Conservation (phyloP, 495 filamentous ascomycete genomes). For the Aspergillus nidulans region DNA sequence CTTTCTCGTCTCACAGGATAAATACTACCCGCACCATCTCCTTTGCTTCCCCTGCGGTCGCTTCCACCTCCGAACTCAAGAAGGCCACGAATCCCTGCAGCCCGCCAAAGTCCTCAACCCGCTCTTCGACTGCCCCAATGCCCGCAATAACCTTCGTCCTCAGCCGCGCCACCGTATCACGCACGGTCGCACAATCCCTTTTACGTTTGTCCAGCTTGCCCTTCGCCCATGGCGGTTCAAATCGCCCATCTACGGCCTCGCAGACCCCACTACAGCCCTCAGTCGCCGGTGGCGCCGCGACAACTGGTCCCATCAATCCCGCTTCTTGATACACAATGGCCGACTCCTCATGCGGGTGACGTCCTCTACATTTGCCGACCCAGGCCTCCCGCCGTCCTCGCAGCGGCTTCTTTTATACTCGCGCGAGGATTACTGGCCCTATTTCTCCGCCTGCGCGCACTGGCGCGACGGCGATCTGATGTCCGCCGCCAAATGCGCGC, state of each 20-base stretch:
- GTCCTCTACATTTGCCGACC: constrained; percentile 40
- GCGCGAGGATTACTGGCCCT: constrained; percentile 56
- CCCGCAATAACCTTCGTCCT: constrained; percentile 33
- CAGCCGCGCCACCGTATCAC: constrained; percentile 47
- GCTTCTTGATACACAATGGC: constrained; percentile 47
- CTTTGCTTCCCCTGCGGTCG: constrained; percentile 52
- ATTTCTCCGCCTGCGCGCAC: constrained; percentile 55
- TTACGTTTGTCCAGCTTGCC: constrained; percentile 51
- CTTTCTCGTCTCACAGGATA: constrained; percentile 47
- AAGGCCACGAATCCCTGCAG: constrained; percentile 47
- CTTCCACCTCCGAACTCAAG: constrained; percentile 48
- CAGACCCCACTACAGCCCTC: constrained; percentile 30
- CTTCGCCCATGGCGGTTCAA: constrained; percentile 38
- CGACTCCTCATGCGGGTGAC: constrained; percentile 51
- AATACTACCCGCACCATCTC: constrained; percentile 45
- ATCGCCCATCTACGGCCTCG: constrained; percentile 41
- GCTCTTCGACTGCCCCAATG: constrained; percentile 48
- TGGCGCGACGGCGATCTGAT: constrained; percentile 57
- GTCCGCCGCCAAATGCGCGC: constrained; percentile 53
- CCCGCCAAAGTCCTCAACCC: constrained; percentile 46
- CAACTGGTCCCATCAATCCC: constrained; percentile 46
- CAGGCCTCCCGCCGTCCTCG: constrained; percentile 37
- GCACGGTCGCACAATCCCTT: constrained; percentile 47
- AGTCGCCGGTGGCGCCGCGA: constrained; percentile 47
- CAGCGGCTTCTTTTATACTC: constrained; percentile 52